Percentiles rank a stretch among this genome's conserved stretches.
phyloP scores from a whole-genome alignment of 1,284 basidiomycete species.

The Ustilago curta region DNA sequence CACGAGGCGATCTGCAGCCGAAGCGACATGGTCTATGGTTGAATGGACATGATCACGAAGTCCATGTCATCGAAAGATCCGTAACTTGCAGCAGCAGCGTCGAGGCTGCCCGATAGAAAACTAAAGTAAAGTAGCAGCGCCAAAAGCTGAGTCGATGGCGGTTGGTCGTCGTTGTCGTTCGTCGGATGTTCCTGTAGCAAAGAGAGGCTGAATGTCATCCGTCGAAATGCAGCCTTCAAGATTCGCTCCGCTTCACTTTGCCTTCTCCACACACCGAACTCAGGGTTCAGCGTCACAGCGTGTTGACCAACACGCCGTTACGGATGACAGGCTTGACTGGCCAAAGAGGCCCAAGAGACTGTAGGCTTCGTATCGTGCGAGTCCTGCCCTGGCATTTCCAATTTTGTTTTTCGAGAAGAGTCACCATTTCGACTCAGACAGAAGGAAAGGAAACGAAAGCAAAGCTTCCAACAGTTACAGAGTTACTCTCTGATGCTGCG shows the following conservation, averaged over 20 bases:
- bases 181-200: conserved; percentile 4
- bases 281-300: conserved; percentile 24
- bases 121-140: too few species aligned
- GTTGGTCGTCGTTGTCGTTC: neutral
- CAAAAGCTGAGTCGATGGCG: neutral
- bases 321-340: conserved; percentile 1
- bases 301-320: neutral
- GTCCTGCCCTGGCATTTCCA: conserved; percentile 4
- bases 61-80: neutral
- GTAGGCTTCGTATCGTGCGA: conserved; percentile 27
- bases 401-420: conserved; percentile 9
- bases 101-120: neutral
- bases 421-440: neutral
- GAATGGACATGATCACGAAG: neutral
- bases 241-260: neutral
- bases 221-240: neutral
- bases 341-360: neutral
- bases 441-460: too few species aligned
- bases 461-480: too few species aligned
- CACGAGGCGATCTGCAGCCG: neutral
- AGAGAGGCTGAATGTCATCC: too few species aligned
- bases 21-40: conserved; percentile 1
- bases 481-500: neutral
- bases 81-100: neutral
- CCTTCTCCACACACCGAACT: conserved; percentile 12